phyloP scores from a whole-genome alignment of 176 grass and related monocot species.

The Musa troglodytarum region DNA sequence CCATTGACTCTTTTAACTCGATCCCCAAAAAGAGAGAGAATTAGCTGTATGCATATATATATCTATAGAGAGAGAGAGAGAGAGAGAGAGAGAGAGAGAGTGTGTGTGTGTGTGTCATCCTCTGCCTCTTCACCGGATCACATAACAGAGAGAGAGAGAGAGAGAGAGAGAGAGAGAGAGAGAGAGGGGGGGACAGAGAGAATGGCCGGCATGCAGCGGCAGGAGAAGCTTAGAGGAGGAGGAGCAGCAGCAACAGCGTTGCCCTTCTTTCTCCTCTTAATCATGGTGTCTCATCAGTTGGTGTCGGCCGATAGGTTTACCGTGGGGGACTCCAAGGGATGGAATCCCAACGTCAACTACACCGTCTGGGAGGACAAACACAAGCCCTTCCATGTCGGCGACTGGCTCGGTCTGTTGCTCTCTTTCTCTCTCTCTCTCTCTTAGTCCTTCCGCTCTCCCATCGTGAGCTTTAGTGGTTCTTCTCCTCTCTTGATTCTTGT shows the following conservation, averaged over 20 bases:
- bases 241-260: not conserved
- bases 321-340: constrained; percentile 28
- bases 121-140: too few relatives aligned
- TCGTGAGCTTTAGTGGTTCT: not conserved
- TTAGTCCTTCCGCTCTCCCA: not conserved
- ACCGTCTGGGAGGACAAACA: constrained; percentile 44
- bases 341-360: constrained; percentile 51
- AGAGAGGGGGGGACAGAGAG: too few relatives aligned
- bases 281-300: not conserved
- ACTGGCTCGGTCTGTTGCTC: constrained; percentile 40
- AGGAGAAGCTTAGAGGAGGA: too few relatives aligned
- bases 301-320: constrained; percentile 21
- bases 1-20: too few relatives aligned
- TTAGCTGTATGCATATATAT: too few relatives aligned
- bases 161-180: too few relatives aligned
- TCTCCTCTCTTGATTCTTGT: not conserved
- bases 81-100: too few relatives aligned
- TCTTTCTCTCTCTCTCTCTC: not conserved
- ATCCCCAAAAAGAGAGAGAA: too few relatives aligned
- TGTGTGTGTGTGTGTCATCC: too few relatives aligned
- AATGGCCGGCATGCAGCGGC: too few relatives aligned
- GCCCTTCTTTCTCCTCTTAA: not conserved
- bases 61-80: too few relatives aligned
- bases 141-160: too few relatives aligned
- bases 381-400: constrained; percentile 44